Conservation (phyloP, 305 asterid species). For the Fraxinus angustifolia region DNA sequence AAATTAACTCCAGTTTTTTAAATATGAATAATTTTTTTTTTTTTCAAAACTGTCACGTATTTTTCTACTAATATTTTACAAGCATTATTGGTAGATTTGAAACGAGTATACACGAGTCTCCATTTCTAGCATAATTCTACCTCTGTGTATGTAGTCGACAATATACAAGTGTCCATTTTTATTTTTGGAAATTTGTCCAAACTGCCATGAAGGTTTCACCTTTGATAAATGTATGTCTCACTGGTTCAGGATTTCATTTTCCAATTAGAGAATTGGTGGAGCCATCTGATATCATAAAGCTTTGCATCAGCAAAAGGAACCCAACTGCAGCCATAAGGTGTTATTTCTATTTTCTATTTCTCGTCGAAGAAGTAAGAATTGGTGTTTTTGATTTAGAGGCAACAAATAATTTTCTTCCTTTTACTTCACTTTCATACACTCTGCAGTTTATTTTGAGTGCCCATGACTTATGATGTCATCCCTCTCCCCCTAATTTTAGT, state of each 20-base stretch:
- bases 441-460: neutral
- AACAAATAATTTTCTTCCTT: neutral
- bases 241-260: slow-evolving; percentile 59
- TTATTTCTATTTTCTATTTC: neutral
- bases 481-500: neutral
- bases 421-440: neutral
- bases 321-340: slow-evolving; percentile 76
- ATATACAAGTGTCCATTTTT: neutral
- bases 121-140: neutral
- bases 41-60: neutral
- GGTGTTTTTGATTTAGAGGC: slow-evolving; percentile 11
- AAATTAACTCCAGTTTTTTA: neutral
- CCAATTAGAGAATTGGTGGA: slow-evolving; percentile 49
- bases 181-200: neutral
- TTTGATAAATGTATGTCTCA: slow-evolving; percentile 24
- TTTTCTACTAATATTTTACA: neutral
- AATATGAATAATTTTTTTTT: neutral
- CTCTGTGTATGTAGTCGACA: neutral
- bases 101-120: neutral
- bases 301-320: slow-evolving; percentile 58
- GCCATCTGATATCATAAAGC: slow-evolving; percentile 57
- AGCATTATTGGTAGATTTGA: neutral
- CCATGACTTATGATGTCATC: neutral
- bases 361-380: neutral
- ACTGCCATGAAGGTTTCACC: neutral